Base-by-base conservation (phyloP, 768 basidiomycete genomes). In the Pisolithus albus region DNA sequence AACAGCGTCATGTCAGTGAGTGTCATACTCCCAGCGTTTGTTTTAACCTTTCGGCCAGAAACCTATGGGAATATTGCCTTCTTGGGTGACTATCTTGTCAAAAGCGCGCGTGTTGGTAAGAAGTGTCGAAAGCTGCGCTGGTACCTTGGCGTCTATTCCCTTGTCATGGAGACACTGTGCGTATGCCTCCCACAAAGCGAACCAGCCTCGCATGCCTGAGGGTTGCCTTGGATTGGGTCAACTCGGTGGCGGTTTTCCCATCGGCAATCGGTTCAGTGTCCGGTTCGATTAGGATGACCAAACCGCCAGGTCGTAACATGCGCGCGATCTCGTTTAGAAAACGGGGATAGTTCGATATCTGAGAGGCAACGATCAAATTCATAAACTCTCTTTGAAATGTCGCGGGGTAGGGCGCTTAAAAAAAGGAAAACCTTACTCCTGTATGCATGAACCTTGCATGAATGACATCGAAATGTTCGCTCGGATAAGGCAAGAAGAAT, bases 371-470 rank as follows among this genome's bases (percentile, higher is more conserved):
- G 43, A 45, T 45, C 15, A 56, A 56, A 59, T 46, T 24, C 28
- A 52, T 53, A 6, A 47, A 49, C 32, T 45, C 34, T 11, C 47
- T 47, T n/a, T 40, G 52, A 19, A 23, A 50, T 18, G 37, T 30
- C 46, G 44, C 44, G 41, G 13, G 63, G 32, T 56, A 41, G 39
- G 45, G 50, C 28, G 55, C 57, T 52, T 41, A 23, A 66, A 15
- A n/a, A n/a, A 15, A 24, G 10, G 42, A 23, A 23, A 28, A 46
- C 18, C 81, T 64, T 62, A 84, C 82, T 50, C 85, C 84, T 24
- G 75, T 79, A 59, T 85, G 82, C 62, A 86, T 75, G 34, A 76
- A 83, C 49, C 85, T 79, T 37, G 82, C 83, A 60, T 87, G 85
- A 42, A 87, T 75, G 57, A 87, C 69, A 63, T 87, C 82, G 57